Evolutionary conservation across 73 alveolate species (phyloP).

Genomic region (Stentor roeselii): DNA sequence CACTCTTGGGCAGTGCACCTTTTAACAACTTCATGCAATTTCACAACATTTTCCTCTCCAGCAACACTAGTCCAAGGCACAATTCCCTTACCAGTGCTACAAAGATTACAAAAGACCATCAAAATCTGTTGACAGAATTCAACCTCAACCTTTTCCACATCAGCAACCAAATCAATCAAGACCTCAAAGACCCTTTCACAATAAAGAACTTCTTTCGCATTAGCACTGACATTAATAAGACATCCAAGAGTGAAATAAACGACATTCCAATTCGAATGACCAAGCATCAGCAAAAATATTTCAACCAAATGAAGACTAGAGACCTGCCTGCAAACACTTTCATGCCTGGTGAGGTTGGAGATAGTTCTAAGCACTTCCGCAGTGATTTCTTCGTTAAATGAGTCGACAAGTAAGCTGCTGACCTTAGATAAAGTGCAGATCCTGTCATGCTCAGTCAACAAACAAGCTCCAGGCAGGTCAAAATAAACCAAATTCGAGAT

Average conservation of each 20-base stretch:
- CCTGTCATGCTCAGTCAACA: neutral
- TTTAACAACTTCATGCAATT: neutral
- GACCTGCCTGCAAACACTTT: neutral
- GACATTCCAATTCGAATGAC: neutral
- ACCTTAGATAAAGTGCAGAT: neutral
- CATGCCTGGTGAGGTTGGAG: neutral
- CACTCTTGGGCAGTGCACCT: too few relatives aligned
- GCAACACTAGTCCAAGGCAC: conserved; percentile 25
- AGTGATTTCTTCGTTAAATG: neutral
- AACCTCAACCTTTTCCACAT: neutral
- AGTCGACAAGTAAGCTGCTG: neutral
- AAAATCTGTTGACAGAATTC: conserved; percentile 4
- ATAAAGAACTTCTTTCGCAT: neutral
- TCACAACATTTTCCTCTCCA: conserved; percentile 15
- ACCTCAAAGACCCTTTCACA: neutral
- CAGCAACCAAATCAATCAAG: neutral
- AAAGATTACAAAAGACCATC: conserved; percentile 4
- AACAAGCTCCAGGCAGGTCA: neutral
- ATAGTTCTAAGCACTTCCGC: neutral
- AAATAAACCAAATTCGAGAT: neutral
- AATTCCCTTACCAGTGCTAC: neutral
- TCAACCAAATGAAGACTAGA: neutral
- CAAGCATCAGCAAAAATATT: neutral
- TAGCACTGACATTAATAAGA: neutral
- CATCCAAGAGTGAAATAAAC: conserved; percentile 14